Evolutionary conservation across 1,139 yeast genomes (phyloP), one percentile per base, ranked within the genome.

Genomic region (Lodderomyces theae): DNA sequence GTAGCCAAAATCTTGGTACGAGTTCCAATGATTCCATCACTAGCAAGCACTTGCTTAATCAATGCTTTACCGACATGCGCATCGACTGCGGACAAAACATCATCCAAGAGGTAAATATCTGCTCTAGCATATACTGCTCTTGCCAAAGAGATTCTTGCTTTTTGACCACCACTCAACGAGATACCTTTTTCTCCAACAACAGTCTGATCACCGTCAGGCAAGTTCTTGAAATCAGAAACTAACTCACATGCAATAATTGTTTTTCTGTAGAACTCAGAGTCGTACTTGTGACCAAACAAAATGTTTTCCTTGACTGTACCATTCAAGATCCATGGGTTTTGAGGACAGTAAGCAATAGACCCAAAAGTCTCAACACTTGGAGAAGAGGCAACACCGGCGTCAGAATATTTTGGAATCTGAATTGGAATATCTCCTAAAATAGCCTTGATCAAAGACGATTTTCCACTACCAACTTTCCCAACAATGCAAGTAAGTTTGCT

Each of bases 391-490:
- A 34, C 17, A 4, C 34, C 12, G 24, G 37, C 16, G 16, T 46
- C 48, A 4, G 43, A 37, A 26, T 38, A 42, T 13, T 35, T 34
- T 8, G 48, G 44, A 22, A 42, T 36, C 8, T 30, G 37, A 16
- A 46, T 32, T 18, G 64, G 63, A 26, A 63, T 46, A 44, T 80
- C 83, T 3, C 90, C 89, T 19, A 83, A 59, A 4, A 85, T 52
- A 10, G 84, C 69, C 49, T 75, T 74, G 25, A 85, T 58, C 34
- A 86, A 64, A 3, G 50, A 44, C 3, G 52, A 48, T 33, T 49
- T 49, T 18, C 52, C 52, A 16, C 86, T 58, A 3, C 95, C 95
- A 24, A 86, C 92, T 48, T 74, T 71, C n/a, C 95, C 95, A 30
- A 84, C 81, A 39, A 86, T 66, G 60, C 94, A 83, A 2, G 82